A percentile compares a stretch with the other conserved stretches of the same genome.
These are phyloP conservation scores for Amphibolis antarctica DNA, from an alignment of 106 monocot species.

Conservation along the genomic window DNA sequence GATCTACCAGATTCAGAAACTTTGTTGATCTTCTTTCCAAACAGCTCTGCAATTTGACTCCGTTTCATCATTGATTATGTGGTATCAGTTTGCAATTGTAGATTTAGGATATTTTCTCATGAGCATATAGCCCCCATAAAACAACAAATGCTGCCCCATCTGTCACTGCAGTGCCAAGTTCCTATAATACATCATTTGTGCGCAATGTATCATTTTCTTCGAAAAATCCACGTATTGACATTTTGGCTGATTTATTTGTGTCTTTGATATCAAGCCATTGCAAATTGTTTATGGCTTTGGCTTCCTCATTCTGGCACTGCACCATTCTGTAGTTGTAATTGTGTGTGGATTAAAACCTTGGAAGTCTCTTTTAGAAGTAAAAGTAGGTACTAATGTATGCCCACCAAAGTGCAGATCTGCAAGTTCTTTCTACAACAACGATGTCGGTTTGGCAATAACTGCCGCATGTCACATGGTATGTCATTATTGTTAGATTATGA, in stretches of 20 bases:
- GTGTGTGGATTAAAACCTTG: conserved; percentile 1
- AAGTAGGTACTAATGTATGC: conserved; percentile 40
- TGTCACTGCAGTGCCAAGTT: background rate
- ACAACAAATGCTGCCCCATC: background rate
- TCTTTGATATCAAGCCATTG: background rate
- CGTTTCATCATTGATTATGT: too few relatives aligned
- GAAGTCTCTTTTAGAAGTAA: conserved; percentile 1
- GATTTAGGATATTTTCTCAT: background rate
- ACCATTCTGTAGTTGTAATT: background rate
- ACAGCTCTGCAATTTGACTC: too few relatives aligned
- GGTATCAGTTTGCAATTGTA: too few relatives aligned
- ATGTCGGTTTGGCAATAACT: conserved; percentile 92
- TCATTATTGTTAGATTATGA: conserved; percentile 1
- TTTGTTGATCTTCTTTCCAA: too few relatives aligned
- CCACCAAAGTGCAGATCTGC: conserved; percentile 83
- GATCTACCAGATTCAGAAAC: too few relatives aligned
- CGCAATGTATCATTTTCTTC: too few relatives aligned
- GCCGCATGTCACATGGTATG: conserved; percentile 99
- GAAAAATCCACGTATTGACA: background rate
- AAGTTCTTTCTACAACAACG: conserved; percentile 95
- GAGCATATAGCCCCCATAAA: background rate
- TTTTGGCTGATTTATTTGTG: background rate
- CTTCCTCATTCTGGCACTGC: background rate
- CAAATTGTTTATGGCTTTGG: too few relatives aligned
- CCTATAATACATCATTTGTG: background rate